Evolutionary conservation across 2,329 filamentous ascomycete genomes (phyloP).

Genomic region (Colletotrichum theobromicola): DNA sequence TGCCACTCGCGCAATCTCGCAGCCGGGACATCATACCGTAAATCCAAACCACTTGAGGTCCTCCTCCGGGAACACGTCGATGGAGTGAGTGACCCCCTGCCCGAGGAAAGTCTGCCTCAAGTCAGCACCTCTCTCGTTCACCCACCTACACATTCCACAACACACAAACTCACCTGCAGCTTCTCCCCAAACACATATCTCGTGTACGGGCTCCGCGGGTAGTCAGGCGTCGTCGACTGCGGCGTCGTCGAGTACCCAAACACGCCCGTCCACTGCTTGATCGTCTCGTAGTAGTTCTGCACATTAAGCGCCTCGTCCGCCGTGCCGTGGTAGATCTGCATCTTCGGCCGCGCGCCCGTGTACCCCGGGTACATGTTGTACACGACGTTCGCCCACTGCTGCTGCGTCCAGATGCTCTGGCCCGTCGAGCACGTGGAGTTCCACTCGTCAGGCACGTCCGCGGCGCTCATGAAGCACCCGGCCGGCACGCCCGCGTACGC

Average conservation of each 20-base stretch:
- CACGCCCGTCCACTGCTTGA: conserved; percentile 61
- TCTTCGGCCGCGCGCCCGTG: conserved; percentile 52
- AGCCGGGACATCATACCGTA: not conserved
- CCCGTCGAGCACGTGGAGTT: conserved; percentile 60
- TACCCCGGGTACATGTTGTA: conserved; percentile 56
- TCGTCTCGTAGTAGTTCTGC: conserved; percentile 62
- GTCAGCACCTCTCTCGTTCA: not conserved
- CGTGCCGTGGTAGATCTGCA: conserved; percentile 65
- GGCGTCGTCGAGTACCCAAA: conserved; percentile 44
- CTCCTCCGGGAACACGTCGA: conserved; percentile 18
- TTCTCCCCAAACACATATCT: conserved; percentile 43
- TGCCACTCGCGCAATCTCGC: too few relatives aligned
- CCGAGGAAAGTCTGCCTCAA: conserved; percentile 14
- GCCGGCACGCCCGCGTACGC: conserved; percentile 59
- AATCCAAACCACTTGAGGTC: conserved; percentile 23
- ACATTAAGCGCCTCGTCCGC: conserved; percentile 53
- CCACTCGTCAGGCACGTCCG: conserved; percentile 52
- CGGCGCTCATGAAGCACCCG: conserved; percentile 54
- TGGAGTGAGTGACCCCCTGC: conserved; percentile 13
- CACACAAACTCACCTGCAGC: conserved; percentile 21
- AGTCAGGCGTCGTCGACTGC: conserved; percentile 32
- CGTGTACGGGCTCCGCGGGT: conserved; percentile 41
- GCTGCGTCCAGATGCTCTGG: conserved; percentile 45
- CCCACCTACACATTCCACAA: not conserved
- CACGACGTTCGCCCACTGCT: conserved; percentile 46